These are phyloP conservation scores for Pelargonium australe DNA, from an alignment of 441 rosid genomes.

Conservation along the genomic window DNA sequence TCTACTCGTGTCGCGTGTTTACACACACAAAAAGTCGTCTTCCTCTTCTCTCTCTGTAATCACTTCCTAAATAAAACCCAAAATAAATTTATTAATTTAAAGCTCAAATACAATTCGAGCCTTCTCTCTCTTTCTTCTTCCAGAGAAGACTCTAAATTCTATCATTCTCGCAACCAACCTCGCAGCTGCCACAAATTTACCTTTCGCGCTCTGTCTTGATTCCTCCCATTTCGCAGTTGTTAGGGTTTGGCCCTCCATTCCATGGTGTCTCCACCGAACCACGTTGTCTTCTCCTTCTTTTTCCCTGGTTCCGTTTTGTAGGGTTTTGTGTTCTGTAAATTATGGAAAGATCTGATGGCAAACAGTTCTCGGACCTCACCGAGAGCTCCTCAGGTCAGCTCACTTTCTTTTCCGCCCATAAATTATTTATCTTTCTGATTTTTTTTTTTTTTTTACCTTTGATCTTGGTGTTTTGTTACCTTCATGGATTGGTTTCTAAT, in stretches of 20 bases:
- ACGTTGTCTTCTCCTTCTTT: not conserved
- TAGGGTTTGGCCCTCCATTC: too few relatives aligned
- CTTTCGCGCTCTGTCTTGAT: not conserved
- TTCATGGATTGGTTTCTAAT: not conserved
- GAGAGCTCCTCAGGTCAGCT: constrained; percentile 17
- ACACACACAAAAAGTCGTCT: too few relatives aligned
- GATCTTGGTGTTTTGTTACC: not conserved
- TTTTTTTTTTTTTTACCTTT: not conserved
- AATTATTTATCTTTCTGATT: too few relatives aligned
- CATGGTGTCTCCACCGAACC: not conserved
- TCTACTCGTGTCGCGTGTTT: too few relatives aligned
- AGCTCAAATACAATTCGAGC: too few relatives aligned
- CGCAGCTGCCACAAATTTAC: not conserved
- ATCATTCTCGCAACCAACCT: not conserved
- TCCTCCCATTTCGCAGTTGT: too few relatives aligned
- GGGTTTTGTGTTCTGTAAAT: constrained; percentile 1
- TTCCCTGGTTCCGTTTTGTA: not conserved
- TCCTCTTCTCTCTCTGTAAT: too few relatives aligned
- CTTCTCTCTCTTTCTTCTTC: too few relatives aligned
- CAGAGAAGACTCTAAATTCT: too few relatives aligned
- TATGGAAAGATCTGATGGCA: constrained; percentile 14
- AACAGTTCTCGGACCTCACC: not conserved
- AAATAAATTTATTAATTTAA: too few relatives aligned
- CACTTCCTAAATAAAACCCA: too few relatives aligned
- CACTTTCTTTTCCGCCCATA: not conserved